A percentile compares a stretch with the other conserved stretches of the same genome.
Evolutionary conservation across 257 asterid genomes (phyloP).

Genomic region (Forsythia suspensa): DNA sequence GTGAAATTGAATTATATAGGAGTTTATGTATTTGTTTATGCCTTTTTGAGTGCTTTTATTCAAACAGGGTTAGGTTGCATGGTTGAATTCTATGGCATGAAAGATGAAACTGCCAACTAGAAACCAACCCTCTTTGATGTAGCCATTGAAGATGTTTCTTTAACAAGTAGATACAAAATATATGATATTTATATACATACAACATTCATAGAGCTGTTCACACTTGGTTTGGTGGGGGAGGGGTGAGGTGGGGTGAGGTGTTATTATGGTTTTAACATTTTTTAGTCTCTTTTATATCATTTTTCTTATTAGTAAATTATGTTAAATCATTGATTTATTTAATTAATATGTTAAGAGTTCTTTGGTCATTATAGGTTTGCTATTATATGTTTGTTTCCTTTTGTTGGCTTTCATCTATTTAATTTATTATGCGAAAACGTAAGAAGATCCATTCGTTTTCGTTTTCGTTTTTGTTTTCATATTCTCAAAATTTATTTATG

Average conservation of each 20-base stretch:
- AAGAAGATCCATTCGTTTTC: too few species aligned
- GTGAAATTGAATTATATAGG: background rate
- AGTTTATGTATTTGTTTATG: constrained; percentile 9
- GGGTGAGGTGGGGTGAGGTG: background rate
- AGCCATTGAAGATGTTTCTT: constrained; percentile 13
- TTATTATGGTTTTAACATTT: background rate
- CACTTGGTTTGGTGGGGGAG: background rate
- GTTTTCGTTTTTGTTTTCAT: too few species aligned
- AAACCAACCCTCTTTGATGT: constrained; percentile 33
- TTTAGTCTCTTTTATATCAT: background rate
- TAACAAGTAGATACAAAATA: background rate
- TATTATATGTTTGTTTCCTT: background rate
- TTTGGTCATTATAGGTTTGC: background rate
- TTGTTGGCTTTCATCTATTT: background rate
- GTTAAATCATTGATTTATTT: background rate
- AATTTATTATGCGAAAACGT: too few species aligned
- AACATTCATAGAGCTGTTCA: constrained; percentile 7
- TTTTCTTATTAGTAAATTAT: background rate
- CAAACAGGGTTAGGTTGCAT: constrained; percentile 55
- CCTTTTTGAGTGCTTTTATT: constrained; percentile 17
- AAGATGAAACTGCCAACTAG: constrained; percentile 49
- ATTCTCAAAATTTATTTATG: too few species aligned
- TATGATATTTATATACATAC: background rate
- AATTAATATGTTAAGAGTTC: background rate
- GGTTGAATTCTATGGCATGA: constrained; percentile 41